Percentiles rank a stretch among this genome's conserved stretches.
Conservation (phyloP, 177 flowering plant genomes). For the Vitis hybrid region DNA sequence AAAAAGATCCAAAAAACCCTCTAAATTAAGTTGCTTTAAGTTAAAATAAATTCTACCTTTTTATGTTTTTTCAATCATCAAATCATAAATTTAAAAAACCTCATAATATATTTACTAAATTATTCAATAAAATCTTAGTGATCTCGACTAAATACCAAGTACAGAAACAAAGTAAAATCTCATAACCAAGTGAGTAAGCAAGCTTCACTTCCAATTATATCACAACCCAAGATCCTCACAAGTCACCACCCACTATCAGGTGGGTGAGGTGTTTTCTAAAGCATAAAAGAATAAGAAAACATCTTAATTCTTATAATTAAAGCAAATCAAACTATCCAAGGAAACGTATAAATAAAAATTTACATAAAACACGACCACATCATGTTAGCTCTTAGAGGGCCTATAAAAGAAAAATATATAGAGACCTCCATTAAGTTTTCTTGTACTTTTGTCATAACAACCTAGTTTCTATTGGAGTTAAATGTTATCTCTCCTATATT, state of each 20-base stretch:
- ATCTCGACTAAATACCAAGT: background rate
- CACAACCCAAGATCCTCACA: background rate
- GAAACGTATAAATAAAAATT: too few species aligned
- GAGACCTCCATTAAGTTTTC: too few species aligned
- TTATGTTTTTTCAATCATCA: slow-evolving; percentile 25
- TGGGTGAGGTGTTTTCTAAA: too few species aligned
- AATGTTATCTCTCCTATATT: too few species aligned
- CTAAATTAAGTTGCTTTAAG: slow-evolving; percentile 24
- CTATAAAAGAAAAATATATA: too few species aligned
- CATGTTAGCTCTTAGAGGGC: too few species aligned
- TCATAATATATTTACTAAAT: slow-evolving; percentile 19
- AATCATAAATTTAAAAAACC: slow-evolving; percentile 7
- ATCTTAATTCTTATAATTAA: too few species aligned
- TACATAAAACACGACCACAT: too few species aligned
- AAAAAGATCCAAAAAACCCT: slow-evolving; percentile 18
- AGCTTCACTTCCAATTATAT: background rate
- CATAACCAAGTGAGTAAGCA: background rate
- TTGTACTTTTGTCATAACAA: too few species aligned
- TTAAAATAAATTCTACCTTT: slow-evolving; percentile 18
- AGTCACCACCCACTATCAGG: background rate
- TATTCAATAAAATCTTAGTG: slow-evolving; percentile 8
- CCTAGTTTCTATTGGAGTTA: too few species aligned
- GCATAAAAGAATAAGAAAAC: too few species aligned
- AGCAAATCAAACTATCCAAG: too few species aligned
- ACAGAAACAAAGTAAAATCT: slow-evolving; percentile 9